phyloP scores from a whole-genome alignment of 257 asterid genomes.

The Primulina huaijiensis region DNA sequence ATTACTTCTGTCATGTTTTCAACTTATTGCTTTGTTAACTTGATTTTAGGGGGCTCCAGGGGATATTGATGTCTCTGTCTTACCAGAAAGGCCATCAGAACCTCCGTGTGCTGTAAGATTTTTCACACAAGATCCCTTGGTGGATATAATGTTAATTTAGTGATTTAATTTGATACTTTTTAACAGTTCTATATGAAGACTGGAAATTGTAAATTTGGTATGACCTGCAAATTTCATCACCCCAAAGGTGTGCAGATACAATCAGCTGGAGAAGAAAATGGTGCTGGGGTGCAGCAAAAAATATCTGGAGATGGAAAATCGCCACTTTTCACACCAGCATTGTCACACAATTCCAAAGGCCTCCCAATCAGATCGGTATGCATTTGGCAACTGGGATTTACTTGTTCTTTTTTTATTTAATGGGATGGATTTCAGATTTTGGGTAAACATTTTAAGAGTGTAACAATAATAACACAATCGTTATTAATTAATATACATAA shows the following conservation, averaged over 20 bases:
- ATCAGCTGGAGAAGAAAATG: conserved; percentile 45
- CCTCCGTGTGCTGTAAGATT: conserved; percentile 86
- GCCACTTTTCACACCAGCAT: conserved; percentile 52
- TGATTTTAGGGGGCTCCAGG: conserved; percentile 56
- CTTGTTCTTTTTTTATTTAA: not conserved
- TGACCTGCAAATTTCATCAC: conserved; percentile 90
- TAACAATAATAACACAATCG: not conserved
- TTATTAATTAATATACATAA: too few relatives aligned
- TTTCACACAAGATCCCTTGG: conserved; percentile 25
- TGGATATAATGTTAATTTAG: conserved; percentile 12
- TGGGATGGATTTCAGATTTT: not conserved
- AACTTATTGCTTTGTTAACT: conserved; percentile 22
- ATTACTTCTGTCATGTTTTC: conserved; percentile 18
- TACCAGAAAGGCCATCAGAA: conserved; percentile 96
- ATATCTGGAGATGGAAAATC: conserved; percentile 47
- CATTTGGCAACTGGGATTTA: not conserved
- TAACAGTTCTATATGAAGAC: conserved; percentile 96
- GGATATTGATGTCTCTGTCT: conserved; percentile 39
- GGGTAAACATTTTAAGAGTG: not conserved
- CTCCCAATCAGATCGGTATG: conserved; percentile 90
- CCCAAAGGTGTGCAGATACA: conserved; percentile 71
- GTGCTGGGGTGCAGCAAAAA: conserved; percentile 35
- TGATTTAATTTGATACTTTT: conserved; percentile 22
- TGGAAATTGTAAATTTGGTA: conserved; percentile 85
- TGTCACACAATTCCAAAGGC: conserved; percentile 81